phyloP scores from a whole-genome alignment of 2,329 filamentous ascomycete species.

The Fusarium dimerum region DNA sequence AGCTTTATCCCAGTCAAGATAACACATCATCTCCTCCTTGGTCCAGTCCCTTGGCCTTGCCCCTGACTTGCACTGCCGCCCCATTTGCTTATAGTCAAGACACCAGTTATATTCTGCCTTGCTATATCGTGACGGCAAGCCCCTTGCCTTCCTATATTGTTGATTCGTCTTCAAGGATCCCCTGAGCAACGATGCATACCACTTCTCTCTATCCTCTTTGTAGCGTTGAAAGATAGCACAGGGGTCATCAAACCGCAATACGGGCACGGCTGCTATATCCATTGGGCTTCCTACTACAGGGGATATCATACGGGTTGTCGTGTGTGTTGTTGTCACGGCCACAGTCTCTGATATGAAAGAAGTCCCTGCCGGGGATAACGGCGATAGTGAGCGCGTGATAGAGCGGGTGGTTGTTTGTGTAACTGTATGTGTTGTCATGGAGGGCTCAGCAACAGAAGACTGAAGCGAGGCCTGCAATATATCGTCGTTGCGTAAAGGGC shows the following conservation, averaged over 20 bases:
- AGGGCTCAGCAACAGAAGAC: neutral
- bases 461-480: neutral
- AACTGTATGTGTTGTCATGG: neutral
- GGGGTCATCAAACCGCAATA: neutral
- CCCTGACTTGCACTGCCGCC: neutral
- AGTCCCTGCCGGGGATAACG: neutral
- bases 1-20: slow-evolving; percentile 4
- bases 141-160: slow-evolving; percentile 1
- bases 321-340: slow-evolving; percentile 1
- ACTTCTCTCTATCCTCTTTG: slow-evolving; percentile 1
- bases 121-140: neutral
- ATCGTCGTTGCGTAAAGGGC: slow-evolving; percentile 8
- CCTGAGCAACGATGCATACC: neutral
- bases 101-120: slow-evolving; percentile 4
- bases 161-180: slow-evolving; percentile 2
- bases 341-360: neutral
- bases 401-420: slow-evolving; percentile 2
- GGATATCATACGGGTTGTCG: slow-evolving; percentile 2
- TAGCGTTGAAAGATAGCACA: slow-evolving; percentile 8
- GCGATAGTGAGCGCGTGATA: slow-evolving; percentile 2
- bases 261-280: neutral
- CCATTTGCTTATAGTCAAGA: slow-evolving; percentile 5
- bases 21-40: slow-evolving; percentile 1
- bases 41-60: neutral
- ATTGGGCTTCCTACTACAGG: neutral